These are phyloP conservation scores for Saccharomycopsis olivae DNA, from an alignment of 805 yeast genomes.

Conservation along the genomic window DNA sequence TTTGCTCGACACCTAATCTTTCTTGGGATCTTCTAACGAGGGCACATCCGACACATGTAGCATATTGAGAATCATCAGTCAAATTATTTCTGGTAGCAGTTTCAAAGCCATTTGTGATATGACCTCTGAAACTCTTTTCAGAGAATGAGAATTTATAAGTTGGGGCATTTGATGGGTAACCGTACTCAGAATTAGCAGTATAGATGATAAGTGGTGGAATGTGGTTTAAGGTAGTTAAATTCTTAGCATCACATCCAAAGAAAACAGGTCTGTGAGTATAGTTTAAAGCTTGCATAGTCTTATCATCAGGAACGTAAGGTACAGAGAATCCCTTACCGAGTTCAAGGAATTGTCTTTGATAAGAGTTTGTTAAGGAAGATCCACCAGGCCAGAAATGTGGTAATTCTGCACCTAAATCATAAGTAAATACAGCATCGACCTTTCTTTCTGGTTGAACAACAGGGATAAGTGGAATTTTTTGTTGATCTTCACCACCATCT, in stretches of 20 bases:
- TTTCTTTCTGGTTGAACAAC: conserved; percentile 47
- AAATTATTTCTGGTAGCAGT: conserved; percentile 54
- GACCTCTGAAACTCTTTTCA: conserved; percentile 40
- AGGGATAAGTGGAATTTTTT: conserved; percentile 55
- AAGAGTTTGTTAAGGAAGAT: conserved; percentile 43
- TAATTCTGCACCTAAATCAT: conserved; percentile 53
- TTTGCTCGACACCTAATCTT: conserved; percentile 45
- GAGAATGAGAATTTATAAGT: conserved; percentile 51
- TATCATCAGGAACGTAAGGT: conserved; percentile 69
- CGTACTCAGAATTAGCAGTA: conserved; percentile 59
- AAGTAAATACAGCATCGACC: conserved; percentile 55
- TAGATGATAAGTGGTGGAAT: conserved; percentile 55
- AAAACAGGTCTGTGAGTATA: conserved; percentile 66
- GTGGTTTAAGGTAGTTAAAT: conserved; percentile 39
- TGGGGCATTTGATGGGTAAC: conserved; percentile 58
- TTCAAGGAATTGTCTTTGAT: conserved; percentile 41
- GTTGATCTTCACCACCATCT: conserved; percentile 64
- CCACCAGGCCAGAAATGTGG: conserved; percentile 56
- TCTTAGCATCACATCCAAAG: conserved; percentile 69
- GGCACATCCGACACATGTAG: conserved; percentile 75
- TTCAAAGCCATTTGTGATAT: conserved; percentile 69
- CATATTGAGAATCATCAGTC: conserved; percentile 58
- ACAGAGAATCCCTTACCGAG: conserved; percentile 38
- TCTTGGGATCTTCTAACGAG: conserved; percentile 70
- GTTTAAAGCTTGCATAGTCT: conserved; percentile 47